These are phyloP conservation scores for Amanita pseudoporphyria DNA, from an alignment of 768 basidiomycete species.

Conservation along the genomic window DNA sequence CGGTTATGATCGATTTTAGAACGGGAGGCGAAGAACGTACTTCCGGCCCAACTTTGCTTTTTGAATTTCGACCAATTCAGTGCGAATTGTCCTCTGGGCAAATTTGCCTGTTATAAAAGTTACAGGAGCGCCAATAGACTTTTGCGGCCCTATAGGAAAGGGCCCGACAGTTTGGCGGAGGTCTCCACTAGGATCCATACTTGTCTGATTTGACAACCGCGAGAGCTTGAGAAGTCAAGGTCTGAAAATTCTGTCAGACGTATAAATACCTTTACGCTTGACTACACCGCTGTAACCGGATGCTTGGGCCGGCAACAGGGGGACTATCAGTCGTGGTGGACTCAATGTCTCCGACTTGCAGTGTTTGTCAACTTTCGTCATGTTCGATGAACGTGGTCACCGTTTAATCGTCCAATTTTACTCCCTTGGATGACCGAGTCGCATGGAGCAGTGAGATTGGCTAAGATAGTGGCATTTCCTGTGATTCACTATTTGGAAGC, in stretches of 20 bases:
- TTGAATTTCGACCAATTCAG: constrained; percentile 51
- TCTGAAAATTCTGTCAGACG: not conserved
- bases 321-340: constrained; percentile 1
- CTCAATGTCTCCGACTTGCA: constrained; percentile 6
- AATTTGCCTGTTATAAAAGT: constrained; percentile 46
- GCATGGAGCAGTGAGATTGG: constrained; percentile 2
- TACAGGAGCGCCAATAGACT: constrained; percentile 29
- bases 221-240: not conserved
- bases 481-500: not conserved
- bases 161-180: constrained; percentile 23
- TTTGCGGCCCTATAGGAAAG: constrained; percentile 11
- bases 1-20: not conserved
- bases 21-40: constrained; percentile 23
- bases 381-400: not conserved
- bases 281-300: not conserved
- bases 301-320: constrained; percentile 1
- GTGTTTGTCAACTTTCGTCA: constrained; percentile 4
- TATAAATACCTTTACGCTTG: constrained; percentile 7
- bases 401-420: not conserved
- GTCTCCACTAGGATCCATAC: constrained; percentile 15
- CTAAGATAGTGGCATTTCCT: constrained; percentile 4
- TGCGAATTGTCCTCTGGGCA: constrained; percentile 34
- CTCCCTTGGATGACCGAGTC: not conserved
- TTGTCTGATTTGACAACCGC: constrained; percentile 1
- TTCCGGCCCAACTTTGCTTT: constrained; percentile 62